These are phyloP conservation scores for Cornus suecica DNA, from an alignment of 148 eudicot species.

Conservation along the genomic window DNA sequence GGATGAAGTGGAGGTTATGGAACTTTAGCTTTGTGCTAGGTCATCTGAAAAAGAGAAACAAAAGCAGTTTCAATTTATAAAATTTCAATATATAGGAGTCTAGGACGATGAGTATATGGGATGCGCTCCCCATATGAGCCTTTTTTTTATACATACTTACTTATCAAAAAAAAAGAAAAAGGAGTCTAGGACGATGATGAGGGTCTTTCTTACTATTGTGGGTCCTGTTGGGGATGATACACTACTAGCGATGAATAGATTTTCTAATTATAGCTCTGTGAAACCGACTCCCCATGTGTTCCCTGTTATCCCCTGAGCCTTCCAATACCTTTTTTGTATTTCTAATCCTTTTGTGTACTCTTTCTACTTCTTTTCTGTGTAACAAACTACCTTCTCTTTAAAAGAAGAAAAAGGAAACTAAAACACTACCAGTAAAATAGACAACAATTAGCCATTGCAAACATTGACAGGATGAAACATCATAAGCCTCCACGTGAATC, in stretches of 20 bases:
- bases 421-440: background rate
- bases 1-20: background rate
- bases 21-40: background rate
- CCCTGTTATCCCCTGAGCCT: background rate
- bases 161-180: no score
- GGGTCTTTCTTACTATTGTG: background rate
- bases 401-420: background rate
- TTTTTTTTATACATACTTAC: no score
- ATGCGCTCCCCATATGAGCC: no score
- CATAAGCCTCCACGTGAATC: background rate
- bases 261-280: background rate
- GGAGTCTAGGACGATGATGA: background rate
- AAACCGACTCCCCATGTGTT: background rate
- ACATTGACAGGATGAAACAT: background rate
- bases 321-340: background rate
- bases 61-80: background rate
- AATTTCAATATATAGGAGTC: background rate
- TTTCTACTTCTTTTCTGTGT: background rate
- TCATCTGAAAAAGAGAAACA: background rate
- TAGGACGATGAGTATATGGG: no score
- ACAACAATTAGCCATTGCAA: background rate
- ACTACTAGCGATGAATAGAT: background rate
- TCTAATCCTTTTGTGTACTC: background rate
- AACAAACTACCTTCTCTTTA: background rate
- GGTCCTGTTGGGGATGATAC: background rate